phyloP scores from a whole-genome alignment of 2,329 filamentous ascomycete genomes.

The Teratosphaeriaceae sp. region DNA sequence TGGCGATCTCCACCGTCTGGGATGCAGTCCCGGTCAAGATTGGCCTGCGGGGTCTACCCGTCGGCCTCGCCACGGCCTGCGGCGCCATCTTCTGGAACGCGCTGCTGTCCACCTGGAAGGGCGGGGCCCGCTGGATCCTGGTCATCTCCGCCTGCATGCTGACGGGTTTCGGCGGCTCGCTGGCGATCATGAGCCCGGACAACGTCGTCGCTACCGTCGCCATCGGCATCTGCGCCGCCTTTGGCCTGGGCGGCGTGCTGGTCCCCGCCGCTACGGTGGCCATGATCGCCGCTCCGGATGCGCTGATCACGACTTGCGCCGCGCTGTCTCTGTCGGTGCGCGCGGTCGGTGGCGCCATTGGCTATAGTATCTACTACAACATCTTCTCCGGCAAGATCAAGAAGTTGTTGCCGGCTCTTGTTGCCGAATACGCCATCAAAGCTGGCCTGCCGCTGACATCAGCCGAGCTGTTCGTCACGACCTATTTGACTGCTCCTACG shows the following conservation, averaged over 20 bases:
- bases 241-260: conserved; percentile 31
- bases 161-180: conserved; percentile 36
- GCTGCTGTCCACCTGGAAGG: conserved; percentile 51
- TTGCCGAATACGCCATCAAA: conserved; percentile 16
- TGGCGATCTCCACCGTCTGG: conserved; percentile 57
- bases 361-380: conserved; percentile 26
- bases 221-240: conserved; percentile 26
- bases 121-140: conserved; percentile 53
- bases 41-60: conserved; percentile 56
- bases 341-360: conserved; percentile 24
- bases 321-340: conserved; percentile 25
- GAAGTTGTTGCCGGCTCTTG: conserved; percentile 13
- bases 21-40: conserved; percentile 56
- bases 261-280: conserved; percentile 26
- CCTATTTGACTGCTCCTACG: conserved; percentile 13
- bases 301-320: conserved; percentile 24
- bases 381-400: conserved; percentile 23
- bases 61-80: conserved; percentile 54
- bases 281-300: conserved; percentile 24
- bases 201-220: conserved; percentile 19
- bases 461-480: conserved; percentile 15
- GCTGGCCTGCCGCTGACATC: conserved; percentile 16
- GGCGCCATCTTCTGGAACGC: conserved; percentile 54
- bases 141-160: conserved; percentile 30
- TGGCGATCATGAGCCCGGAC: conserved; percentile 52